Evolutionary conservation across 768 basidiomycete genomes (phyloP).

Genomic region (Boletus insuetus): DNA sequence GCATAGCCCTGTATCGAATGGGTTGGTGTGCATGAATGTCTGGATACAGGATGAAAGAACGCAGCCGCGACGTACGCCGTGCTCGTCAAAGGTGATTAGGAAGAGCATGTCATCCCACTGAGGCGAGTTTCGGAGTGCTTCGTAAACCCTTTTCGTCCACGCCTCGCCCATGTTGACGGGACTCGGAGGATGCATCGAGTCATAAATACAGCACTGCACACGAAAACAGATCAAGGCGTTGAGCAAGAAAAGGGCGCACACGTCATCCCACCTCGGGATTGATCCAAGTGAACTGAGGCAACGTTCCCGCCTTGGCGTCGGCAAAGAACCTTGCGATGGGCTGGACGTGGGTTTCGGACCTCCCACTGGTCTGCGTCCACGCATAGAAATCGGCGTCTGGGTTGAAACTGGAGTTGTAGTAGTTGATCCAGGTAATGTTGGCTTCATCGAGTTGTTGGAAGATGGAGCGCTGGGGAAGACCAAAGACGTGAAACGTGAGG

Average conservation of each 20-base stretch:
- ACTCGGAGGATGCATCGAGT: constrained; percentile 28
- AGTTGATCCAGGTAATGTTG: constrained; percentile 25
- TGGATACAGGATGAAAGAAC: neutral
- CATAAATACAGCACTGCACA: constrained; percentile 20
- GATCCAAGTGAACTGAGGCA: constrained; percentile 28
- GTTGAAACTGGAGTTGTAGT: constrained; percentile 28
- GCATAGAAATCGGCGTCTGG: constrained; percentile 23
- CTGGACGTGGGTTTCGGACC: constrained; percentile 12
- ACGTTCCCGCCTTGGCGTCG: constrained; percentile 20
- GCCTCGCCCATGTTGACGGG: constrained; percentile 26
- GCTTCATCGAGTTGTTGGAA: constrained; percentile 27
- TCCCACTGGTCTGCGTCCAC: constrained; percentile 20
- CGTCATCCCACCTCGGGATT: constrained; percentile 23
- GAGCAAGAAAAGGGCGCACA: neutral
- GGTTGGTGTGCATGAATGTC: neutral
- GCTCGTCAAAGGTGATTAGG: constrained; percentile 27
- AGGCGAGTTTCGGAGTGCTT: constrained; percentile 23
- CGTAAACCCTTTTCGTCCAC: constrained; percentile 23
- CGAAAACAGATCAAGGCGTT: neutral
- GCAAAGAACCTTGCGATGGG: constrained; percentile 18
- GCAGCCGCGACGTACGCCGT: constrained; percentile 13
- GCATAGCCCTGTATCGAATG: constrained; percentile 18
- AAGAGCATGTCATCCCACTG: constrained; percentile 22
- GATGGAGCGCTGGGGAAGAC: constrained; percentile 26
- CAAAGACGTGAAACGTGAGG: constrained; percentile 12